Percentiles rank a stretch among this genome's conserved stretches.
Evolutionary conservation across 1,284 basidiomycete species (phyloP).

Genomic region (Puccinia novopanici): DNA sequence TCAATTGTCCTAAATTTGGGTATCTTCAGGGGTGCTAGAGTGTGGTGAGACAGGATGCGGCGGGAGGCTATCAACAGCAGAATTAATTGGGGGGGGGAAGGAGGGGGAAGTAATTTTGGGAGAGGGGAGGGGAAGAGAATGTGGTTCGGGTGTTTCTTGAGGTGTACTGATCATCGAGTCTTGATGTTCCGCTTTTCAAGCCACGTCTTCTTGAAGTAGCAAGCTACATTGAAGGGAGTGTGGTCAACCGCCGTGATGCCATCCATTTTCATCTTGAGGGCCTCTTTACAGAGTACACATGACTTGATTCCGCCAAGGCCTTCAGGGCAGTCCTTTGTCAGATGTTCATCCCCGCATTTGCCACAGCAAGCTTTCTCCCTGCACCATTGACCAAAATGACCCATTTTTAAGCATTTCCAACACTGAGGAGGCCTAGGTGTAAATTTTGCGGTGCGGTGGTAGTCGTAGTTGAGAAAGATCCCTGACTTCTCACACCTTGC

Average conservation of each 20-base stretch:
- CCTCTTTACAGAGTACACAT: neutral
- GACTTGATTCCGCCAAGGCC: neutral
- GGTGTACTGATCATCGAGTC: neutral
- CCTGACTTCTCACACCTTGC: neutral
- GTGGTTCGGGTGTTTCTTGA: neutral
- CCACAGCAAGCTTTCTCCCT: neutral
- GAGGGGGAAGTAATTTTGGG: too few relatives aligned
- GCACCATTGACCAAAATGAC: constrained; percentile 13
- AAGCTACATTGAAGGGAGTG: too few relatives aligned
- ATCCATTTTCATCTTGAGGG: neutral
- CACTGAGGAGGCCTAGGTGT: neutral
- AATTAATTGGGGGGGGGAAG: too few relatives aligned
- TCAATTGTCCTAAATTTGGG: too few relatives aligned
- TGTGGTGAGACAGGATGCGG: too few relatives aligned
- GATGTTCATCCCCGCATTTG: neutral
- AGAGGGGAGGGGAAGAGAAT: too few relatives aligned
- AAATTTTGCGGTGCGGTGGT: neutral
- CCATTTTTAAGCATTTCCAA: too few relatives aligned
- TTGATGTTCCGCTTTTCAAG: neutral
- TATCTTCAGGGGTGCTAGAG: too few relatives aligned
- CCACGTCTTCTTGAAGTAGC: too few relatives aligned
- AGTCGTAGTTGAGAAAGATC: neutral
- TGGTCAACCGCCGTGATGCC: too few relatives aligned
- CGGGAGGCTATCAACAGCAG: too few relatives aligned
- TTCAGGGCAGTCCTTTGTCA: neutral